These are phyloP conservation scores for Gaeumannomyces tritici DNA, from an alignment of 2,329 filamentous ascomycete genomes.

Conservation along the genomic window DNA sequence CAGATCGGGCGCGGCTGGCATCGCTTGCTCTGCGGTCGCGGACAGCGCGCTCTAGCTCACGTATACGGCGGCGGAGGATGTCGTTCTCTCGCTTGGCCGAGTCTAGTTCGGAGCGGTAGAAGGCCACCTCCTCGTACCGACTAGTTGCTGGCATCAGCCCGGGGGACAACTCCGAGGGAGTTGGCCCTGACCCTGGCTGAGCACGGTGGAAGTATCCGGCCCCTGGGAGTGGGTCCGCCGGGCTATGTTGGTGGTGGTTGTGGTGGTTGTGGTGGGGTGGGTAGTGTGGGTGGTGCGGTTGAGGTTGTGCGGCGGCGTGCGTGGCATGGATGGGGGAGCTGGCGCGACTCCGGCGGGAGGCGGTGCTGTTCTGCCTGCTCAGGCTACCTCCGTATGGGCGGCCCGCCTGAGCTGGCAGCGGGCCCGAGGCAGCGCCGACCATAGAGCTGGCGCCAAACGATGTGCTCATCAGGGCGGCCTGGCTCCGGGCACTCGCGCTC, in stretches of 20 bases:
- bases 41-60: slow-evolving; percentile 50
- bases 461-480: slow-evolving; percentile 32
- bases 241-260: slow-evolving; percentile 30
- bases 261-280: not conserved
- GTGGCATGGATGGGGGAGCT: slow-evolving; percentile 32
- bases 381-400: slow-evolving; percentile 24
- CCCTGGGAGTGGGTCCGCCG: slow-evolving; percentile 21
- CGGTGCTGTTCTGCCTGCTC: slow-evolving; percentile 44
- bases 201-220: slow-evolving; percentile 20
- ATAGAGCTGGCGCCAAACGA: slow-evolving; percentile 27
- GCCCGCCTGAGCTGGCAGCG: slow-evolving; percentile 27
- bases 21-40: slow-evolving; percentile 38
- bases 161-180: slow-evolving; percentile 36
- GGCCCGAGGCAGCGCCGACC: slow-evolving; percentile 26
- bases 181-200: slow-evolving; percentile 5
- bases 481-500: slow-evolving; percentile 42
- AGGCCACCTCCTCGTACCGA: slow-evolving; percentile 53
- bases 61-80: slow-evolving; percentile 46
- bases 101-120: slow-evolving; percentile 51
- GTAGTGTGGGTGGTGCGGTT: slow-evolving; percentile 22
- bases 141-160: slow-evolving; percentile 45
- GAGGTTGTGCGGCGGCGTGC: slow-evolving; percentile 10
- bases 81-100: slow-evolving; percentile 56
- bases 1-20: slow-evolving; percentile 32
- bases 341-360: slow-evolving; percentile 42